Conservation (phyloP, 768 basidiomycete species). For the Pisolithus sp. region DNA sequence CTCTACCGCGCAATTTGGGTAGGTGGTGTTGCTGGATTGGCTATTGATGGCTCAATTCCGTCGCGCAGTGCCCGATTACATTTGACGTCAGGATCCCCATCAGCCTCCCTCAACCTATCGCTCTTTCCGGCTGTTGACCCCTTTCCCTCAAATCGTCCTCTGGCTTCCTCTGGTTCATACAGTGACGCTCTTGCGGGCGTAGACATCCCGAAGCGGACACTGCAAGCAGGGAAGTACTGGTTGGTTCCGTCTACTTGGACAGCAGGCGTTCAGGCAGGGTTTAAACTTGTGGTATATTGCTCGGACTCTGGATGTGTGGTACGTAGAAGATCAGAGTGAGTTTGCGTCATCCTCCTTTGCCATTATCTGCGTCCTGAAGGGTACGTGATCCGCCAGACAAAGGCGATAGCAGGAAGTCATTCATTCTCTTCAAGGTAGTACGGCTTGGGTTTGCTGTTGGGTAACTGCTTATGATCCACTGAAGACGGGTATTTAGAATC, state of each 20-base stretch:
- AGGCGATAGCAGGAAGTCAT: constrained; percentile 60
- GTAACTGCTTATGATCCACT: constrained; percentile 77
- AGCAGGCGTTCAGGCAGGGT: constrained; percentile 49
- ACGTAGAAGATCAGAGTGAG: not conserved
- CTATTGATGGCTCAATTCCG: not conserved
- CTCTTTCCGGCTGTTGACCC: constrained; percentile 33
- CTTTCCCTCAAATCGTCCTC: constrained; percentile 30
- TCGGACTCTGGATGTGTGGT: constrained; percentile 29
- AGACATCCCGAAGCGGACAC: constrained; percentile 42
- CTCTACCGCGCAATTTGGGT: constrained; percentile 53
- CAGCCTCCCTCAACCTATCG: constrained; percentile 54
- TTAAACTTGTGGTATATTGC: constrained; percentile 57
- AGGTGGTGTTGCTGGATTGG: constrained; percentile 12
- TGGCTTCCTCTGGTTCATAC: constrained; percentile 76
- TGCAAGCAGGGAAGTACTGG: constrained; percentile 61
- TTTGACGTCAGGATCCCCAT: constrained; percentile 36
- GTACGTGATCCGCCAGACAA: not conserved
- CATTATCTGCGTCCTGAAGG: not conserved
- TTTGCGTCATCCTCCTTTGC: not conserved
- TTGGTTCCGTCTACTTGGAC: constrained; percentile 69
- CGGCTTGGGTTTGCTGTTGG: constrained; percentile 81
- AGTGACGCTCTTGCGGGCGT: constrained; percentile 72
- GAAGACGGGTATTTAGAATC: constrained; percentile 63
- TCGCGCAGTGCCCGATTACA: constrained; percentile 62
- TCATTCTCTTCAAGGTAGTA: constrained; percentile 71